phyloP scores from a whole-genome alignment of 1,139 yeast genomes.

The Yamadazyma blattariae region DNA sequence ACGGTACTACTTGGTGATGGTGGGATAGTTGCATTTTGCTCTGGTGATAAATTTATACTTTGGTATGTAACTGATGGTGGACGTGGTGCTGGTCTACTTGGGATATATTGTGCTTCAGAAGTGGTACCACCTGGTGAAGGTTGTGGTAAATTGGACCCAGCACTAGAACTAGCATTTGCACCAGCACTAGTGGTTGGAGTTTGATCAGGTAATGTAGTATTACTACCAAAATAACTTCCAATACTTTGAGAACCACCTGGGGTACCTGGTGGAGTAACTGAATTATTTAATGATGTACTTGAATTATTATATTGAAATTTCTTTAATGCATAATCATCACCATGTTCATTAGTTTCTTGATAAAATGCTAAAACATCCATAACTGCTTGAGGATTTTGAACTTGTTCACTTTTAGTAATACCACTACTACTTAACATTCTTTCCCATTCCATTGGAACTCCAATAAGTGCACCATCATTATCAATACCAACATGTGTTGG shows the following conservation, averaged over 20 bases:
- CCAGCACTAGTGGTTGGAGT: constrained; percentile 4
- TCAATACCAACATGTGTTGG: constrained; percentile 93
- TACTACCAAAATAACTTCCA: constrained; percentile 2
- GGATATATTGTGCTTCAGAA: constrained; percentile 51
- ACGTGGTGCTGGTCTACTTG: constrained; percentile 69
- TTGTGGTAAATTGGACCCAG: constrained; percentile 4
- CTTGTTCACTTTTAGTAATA: constrained; percentile 78
- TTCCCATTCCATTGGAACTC: constrained; percentile 93
- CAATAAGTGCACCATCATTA: constrained; percentile 84
- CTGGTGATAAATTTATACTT: constrained; percentile 6
- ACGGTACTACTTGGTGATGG: constrained; percentile 12
- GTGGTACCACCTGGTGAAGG: constrained; percentile 5
- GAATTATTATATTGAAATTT: constrained; percentile 52
- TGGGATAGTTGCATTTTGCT: constrained; percentile 7
- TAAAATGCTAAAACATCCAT: constrained; percentile 89
- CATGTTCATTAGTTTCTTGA: constrained; percentile 61
- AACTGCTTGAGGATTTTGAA: constrained; percentile 90
- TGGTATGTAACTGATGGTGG: constrained; percentile 8
- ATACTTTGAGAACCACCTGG: constrained; percentile 16
- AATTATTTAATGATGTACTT: constrained; percentile 20
- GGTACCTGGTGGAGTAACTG: constrained; percentile 27
- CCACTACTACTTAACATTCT: constrained; percentile 80
- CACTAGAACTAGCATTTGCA: background rate
- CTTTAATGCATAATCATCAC: constrained; percentile 73
- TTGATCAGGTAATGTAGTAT: constrained; percentile 2